Evolutionary conservation across 306 rosid species (phyloP).

Genomic region (Astragalus glycyphyllos): DNA sequence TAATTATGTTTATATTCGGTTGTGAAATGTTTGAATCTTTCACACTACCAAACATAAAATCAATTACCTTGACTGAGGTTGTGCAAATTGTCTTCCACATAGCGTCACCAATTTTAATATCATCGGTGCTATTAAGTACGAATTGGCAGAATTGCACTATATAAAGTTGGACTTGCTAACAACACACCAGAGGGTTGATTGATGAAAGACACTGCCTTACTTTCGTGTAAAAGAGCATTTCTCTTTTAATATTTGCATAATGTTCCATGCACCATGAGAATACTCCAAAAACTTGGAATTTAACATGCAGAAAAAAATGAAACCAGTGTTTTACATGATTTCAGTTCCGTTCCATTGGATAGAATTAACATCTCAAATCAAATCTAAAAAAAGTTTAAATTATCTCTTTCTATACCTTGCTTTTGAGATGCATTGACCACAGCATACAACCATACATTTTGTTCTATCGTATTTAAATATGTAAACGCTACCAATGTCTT

Average conservation of each 20-base stretch:
- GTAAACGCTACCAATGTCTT: neutral
- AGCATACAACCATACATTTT: constrained; percentile 1
- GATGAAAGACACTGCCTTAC: too few relatives aligned
- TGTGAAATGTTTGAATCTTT: neutral
- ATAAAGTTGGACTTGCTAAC: too few relatives aligned
- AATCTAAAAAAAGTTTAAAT: too few relatives aligned
- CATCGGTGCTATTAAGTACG: too few relatives aligned
- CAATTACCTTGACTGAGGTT: neutral
- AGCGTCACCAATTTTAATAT: neutral
- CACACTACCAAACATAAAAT: neutral
- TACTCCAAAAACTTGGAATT: neutral
- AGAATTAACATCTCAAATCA: neutral
- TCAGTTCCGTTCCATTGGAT: neutral
- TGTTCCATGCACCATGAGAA: neutral
- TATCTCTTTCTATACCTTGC: too few relatives aligned
- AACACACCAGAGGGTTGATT: too few relatives aligned
- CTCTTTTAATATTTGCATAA: constrained; percentile 7
- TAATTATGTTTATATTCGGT: too few relatives aligned
- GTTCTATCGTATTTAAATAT: neutral
- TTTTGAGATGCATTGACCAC: neutral
- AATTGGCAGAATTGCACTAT: too few relatives aligned
- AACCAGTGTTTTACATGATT: neutral
- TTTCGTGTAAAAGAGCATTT: too few relatives aligned
- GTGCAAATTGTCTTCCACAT: neutral
- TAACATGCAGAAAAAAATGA: neutral